Percentiles rank a stretch among this genome's conserved stretches.
Conservation (phyloP, 495 filamentous ascomycete species). For the Penicillium lividum region DNA sequence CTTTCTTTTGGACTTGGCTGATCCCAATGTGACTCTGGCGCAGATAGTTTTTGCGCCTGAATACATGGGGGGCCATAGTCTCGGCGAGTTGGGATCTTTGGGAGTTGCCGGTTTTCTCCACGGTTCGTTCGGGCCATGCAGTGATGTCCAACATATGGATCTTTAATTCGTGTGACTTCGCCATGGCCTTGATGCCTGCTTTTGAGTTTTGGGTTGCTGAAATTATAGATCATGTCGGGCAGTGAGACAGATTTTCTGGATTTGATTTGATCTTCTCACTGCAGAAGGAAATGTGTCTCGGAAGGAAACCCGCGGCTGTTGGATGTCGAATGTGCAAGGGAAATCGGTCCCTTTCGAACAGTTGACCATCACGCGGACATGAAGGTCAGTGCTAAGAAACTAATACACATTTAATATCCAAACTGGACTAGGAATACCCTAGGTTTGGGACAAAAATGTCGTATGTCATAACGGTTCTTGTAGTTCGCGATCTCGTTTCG, state of each 20-base stretch:
- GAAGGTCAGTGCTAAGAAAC: not conserved
- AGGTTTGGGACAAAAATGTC: constrained; percentile 4
- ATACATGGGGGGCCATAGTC: constrained; percentile 18
- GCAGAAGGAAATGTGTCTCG: not conserved
- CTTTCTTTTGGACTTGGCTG: constrained; percentile 6
- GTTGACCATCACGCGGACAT: not conserved
- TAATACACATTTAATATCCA: constrained; percentile 9
- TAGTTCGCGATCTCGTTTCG: constrained; percentile 19
- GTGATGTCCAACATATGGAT: constrained; percentile 40
- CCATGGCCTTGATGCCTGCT: constrained; percentile 18
- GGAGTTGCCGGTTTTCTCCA: constrained; percentile 18
- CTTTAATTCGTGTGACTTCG: constrained; percentile 28
- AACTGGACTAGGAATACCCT: not conserved
- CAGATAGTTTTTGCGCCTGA: constrained; percentile 10
- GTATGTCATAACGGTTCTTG: constrained; percentile 25
- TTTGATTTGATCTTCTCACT: constrained; percentile 6
- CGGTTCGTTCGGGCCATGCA: constrained; percentile 36
- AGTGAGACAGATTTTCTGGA: constrained; percentile 12
- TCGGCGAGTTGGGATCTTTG: constrained; percentile 9
- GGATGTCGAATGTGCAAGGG: too few species aligned
- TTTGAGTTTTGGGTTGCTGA: constrained; percentile 22
- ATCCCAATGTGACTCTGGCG: constrained; percentile 20
- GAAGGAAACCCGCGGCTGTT: not conserved
- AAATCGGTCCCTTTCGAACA: not conserved
- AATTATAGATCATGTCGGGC: constrained; percentile 27